A percentile compares a stretch with the other conserved stretches of the same genome.
Evolutionary conservation across 2,329 filamentous ascomycete genomes (phyloP).

Genomic region (Diaporthe velutina): DNA sequence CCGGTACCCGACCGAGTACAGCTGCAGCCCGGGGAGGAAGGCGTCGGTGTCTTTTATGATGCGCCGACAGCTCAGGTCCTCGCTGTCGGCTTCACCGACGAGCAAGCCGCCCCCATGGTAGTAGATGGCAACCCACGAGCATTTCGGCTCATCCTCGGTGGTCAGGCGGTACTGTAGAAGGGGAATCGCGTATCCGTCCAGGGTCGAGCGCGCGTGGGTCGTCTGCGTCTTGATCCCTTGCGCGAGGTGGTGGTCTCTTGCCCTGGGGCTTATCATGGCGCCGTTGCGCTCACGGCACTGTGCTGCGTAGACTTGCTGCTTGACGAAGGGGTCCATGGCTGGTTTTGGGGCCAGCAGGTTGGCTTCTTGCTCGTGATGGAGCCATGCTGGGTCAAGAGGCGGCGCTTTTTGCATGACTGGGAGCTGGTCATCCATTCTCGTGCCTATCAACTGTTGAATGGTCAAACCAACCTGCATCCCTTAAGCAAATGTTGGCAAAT

Average conservation of each 20-base stretch:
- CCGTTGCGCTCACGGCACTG: slow-evolving; percentile 55
- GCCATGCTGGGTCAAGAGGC: slow-evolving; percentile 55
- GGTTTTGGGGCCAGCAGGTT: slow-evolving; percentile 47
- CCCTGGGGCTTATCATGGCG: slow-evolving; percentile 51
- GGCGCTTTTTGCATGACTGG: slow-evolving; percentile 52
- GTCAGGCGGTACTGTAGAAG: slow-evolving; percentile 51
- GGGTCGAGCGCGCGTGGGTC: slow-evolving; percentile 49
- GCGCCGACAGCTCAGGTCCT: slow-evolving; percentile 61
- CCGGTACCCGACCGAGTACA: slow-evolving; percentile 62
- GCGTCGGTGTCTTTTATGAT: slow-evolving; percentile 49
- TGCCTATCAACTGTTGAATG: background rate
- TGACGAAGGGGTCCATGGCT: slow-evolving; percentile 46
- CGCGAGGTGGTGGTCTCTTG: slow-evolving; percentile 53
- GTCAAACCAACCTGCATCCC: background rate
- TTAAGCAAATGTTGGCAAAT: background rate
- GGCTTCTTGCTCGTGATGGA: slow-evolving; percentile 52
- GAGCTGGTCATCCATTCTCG: slow-evolving; percentile 33
- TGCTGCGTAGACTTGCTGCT: slow-evolving; percentile 56
- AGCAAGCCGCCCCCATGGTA: slow-evolving; percentile 62
- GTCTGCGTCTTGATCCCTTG: slow-evolving; percentile 48
- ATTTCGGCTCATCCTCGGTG: slow-evolving; percentile 34
- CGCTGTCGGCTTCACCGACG: slow-evolving; percentile 63
- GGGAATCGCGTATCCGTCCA: slow-evolving; percentile 52
- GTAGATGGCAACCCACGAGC: slow-evolving; percentile 54
- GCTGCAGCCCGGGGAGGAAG: slow-evolving; percentile 43